Evolutionary conservation across 2,329 filamentous ascomycete species (phyloP).

Genomic region (Emergomyces pasteurianus): DNA sequence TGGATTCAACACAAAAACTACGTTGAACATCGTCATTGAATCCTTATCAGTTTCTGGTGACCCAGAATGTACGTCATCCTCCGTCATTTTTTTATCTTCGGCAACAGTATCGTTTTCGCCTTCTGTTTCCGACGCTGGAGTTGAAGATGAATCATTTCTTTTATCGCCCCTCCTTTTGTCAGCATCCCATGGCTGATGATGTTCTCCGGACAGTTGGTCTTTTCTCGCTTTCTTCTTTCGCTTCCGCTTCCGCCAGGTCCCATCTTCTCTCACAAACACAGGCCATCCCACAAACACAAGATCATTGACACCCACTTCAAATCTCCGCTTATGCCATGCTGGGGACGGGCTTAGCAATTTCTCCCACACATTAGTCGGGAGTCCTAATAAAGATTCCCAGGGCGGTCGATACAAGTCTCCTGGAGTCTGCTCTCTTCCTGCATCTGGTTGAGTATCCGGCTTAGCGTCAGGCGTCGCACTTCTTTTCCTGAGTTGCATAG

Average conservation of each 20-base stretch:
- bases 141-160: neutral
- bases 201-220: slow-evolving; percentile 17
- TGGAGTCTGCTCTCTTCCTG: slow-evolving; percentile 16
- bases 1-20: slow-evolving; percentile 82
- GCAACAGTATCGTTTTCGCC: slow-evolving; percentile 16
- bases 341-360: slow-evolving; percentile 65
- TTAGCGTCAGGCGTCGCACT: neutral
- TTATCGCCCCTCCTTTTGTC: slow-evolving; percentile 20
- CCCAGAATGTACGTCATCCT: slow-evolving; percentile 14
- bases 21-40: slow-evolving; percentile 93
- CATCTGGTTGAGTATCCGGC: slow-evolving; percentile 13
- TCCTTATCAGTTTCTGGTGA: slow-evolving; percentile 33
- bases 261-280: slow-evolving; percentile 67
- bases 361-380: slow-evolving; percentile 65
- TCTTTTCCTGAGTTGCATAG: neutral
- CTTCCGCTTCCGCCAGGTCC: slow-evolving; percentile 59
- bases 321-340: slow-evolving; percentile 67
- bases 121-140: slow-evolving; percentile 7
- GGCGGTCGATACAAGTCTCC: slow-evolving; percentile 18
- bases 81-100: slow-evolving; percentile 13
- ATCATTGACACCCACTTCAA: slow-evolving; percentile 71
- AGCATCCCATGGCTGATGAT: slow-evolving; percentile 25
- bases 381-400: slow-evolving; percentile 56
- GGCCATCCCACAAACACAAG: slow-evolving; percentile 73
- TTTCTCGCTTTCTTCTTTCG: slow-evolving; percentile 28